Evolutionary conservation across 768 basidiomycete species (phyloP), one percentile per base, ranked within the genome.

Genomic region (Crepidotus variabilis): DNA sequence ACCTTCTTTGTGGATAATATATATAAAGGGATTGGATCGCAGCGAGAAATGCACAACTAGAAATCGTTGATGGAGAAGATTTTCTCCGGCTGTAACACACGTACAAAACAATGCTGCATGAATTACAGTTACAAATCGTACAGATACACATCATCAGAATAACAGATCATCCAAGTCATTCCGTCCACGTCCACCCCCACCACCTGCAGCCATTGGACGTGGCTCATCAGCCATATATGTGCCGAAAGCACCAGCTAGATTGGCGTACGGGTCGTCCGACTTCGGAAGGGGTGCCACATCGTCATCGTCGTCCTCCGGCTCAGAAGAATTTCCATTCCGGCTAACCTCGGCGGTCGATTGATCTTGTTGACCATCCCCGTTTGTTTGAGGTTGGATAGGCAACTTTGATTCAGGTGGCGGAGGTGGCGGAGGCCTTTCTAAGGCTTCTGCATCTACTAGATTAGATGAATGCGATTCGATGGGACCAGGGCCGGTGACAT

Each of bases 261-360:
- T 87, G 5, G 90, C 92, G 68, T 97, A 97, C 21, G 92, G 92
- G 71, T 95, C 92, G 9, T 64, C 56, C 56, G 51, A 64, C 9
- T 24, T 46, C 4, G 48, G 34, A 51, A 62, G 64, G 54, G 70
- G 69, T 33, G 70, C 66, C n/a, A 71, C 73, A 39, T 74, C 77
- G 36, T 79, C 78, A 46, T 80, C 78, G 34, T 72, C 78, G 34
- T 71, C 67, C 6, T 66, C 65, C 20, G 72, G 66, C 24, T 71
- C 65, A 35, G 72, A 65, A 35, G 52, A 62, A 14, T 57, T 57
- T 33, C 68, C 72, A 22, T 63, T 63, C 4, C 61, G 65, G 1
- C 13, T 23, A 16, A 39, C 35, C 11, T 51, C 55, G 3, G 28
- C 8, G 28, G 28, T 28, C 21, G 10, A 16, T 56, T 16, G 11